phyloP scores from a whole-genome alignment of 768 basidiomycete species.

The Chiua virens region DNA sequence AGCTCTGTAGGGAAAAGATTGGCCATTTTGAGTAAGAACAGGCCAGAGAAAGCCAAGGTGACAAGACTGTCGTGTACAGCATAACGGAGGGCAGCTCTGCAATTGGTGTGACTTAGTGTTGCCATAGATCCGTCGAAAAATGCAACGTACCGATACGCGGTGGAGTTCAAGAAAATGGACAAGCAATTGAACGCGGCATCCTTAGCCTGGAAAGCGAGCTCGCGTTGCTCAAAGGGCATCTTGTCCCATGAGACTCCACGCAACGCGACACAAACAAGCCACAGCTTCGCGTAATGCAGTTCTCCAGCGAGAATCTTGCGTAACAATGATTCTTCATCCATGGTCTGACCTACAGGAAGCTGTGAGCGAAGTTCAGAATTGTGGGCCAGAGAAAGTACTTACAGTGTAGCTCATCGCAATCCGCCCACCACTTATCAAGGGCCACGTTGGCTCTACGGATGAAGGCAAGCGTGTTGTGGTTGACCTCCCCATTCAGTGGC shows the following conservation, averaged over 20 bases:
- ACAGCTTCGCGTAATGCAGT: slow-evolving; percentile 89
- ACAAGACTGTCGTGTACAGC: slow-evolving; percentile 93
- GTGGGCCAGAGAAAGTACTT: slow-evolving; percentile 12
- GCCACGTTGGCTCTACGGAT: slow-evolving; percentile 85
- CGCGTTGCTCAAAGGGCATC: slow-evolving; percentile 93
- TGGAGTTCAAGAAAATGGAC: slow-evolving; percentile 77
- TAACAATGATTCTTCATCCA: slow-evolving; percentile 83
- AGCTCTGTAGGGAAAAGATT: slow-evolving; percentile 87
- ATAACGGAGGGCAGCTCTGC: slow-evolving; percentile 83
- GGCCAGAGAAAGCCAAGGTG: slow-evolving; percentile 86
- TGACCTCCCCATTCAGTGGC: slow-evolving; percentile 83
- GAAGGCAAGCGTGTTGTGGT: slow-evolving; percentile 80
- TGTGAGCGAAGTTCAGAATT: slow-evolving; percentile 6
- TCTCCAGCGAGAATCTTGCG: slow-evolving; percentile 88
- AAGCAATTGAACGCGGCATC: slow-evolving; percentile 88
- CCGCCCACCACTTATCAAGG: slow-evolving; percentile 88
- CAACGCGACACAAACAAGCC: slow-evolving; percentile 91
- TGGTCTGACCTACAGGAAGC: slow-evolving; percentile 54
- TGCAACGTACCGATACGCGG: slow-evolving; percentile 69
- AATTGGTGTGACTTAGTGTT: slow-evolving; percentile 4
- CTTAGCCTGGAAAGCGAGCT: slow-evolving; percentile 93
- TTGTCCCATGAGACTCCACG: slow-evolving; percentile 95
- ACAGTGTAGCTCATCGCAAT: slow-evolving; percentile 86
- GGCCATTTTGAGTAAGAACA: slow-evolving; percentile 93
- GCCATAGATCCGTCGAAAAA: not conserved